Percentiles rank a stretch among this genome's conserved stretches.
Evolutionary conservation across 1,284 basidiomycete genomes (phyloP).

Genomic region (Ceratobasidium sp.): DNA sequence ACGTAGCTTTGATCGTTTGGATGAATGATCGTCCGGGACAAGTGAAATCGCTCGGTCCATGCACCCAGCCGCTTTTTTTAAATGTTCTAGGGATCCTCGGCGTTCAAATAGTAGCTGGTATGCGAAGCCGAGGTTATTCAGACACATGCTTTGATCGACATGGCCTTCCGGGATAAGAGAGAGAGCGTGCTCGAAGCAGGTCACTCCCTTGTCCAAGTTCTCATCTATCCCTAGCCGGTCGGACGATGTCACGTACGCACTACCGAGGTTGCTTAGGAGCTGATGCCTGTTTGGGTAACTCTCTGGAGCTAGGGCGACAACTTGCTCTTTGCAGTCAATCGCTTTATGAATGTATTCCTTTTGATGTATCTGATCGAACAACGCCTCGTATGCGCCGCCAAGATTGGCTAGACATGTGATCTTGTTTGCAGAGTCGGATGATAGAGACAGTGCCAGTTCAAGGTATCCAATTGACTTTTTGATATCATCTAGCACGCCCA

Average conservation of each 20-base stretch:
- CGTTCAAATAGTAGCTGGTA: conserved; percentile 2
- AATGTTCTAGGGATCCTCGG: neutral
- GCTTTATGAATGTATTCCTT: neutral
- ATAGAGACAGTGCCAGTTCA: too few relatives aligned
- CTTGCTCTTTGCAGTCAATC: neutral
- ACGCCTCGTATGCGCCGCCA: too few relatives aligned
- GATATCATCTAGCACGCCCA: too few relatives aligned
- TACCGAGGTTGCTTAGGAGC: neutral
- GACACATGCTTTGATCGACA: neutral
- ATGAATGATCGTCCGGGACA: neutral
- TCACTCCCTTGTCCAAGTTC: neutral
- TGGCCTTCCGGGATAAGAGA: neutral
- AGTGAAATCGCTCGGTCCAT: neutral
- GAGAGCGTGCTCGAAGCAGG: neutral
- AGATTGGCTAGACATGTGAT: too few relatives aligned
- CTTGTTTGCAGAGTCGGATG: too few relatives aligned
- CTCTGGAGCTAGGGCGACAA: neutral
- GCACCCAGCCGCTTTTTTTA: neutral
- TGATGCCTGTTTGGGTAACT: neutral
- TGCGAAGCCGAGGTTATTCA: neutral
- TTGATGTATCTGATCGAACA: too few relatives aligned
- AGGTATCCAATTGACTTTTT: too few relatives aligned
- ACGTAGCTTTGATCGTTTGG: neutral
- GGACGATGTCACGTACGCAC: neutral
- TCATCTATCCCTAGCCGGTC: neutral